Base-by-base conservation (phyloP, 2,329 filamentous ascomycete genomes). In the Amylocarpus encephaloides region DNA sequence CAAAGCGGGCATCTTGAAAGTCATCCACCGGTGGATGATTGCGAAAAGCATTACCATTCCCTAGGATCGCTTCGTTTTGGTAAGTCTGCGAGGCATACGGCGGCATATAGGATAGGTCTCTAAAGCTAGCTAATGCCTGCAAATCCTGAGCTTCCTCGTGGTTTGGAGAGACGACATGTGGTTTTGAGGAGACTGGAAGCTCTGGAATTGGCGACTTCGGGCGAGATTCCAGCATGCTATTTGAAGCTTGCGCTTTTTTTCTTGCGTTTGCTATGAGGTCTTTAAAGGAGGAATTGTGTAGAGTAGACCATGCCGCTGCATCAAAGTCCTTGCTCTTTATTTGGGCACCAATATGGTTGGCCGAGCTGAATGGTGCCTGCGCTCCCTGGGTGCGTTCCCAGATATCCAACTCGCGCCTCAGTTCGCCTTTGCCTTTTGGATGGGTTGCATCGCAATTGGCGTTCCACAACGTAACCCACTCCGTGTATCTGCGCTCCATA, bases 401-500 rank as follows among this genome's bases (percentile, higher is more conserved):
- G 1, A 79, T 69, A 18, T 92, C 86, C 11, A 98, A 68, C 53
- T 97, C 92, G 12, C 79, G 80, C 13, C 95, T 68, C 4, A 98
- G 68, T 50, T 93, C 84, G 6, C 70, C 64, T 56, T 87, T 88
- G 10, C 75, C 74, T 64, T 85, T 86, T 0, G 89, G 89, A 1
- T 73, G 73, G 33, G 78, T 79, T 2, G 91, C 86, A 67, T 98
- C 93, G 69, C 90, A 95, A 65, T 98, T 98, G 10, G 94, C 88
- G 67, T 98, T 98, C 86, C 89, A 96, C 15, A 98, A 71, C 34
- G 93, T 96, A 46, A 93, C 77, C 91, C 91, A 98, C 68, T 98
- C 93, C 19, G 80, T 88, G 63, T 97, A 91, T 15, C 94, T 80
- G 57, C 77, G 79, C 65, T 92, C 85, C 48, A 97, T 73, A 1